A percentile compares a stretch with the other conserved stretches of the same genome.
Evolutionary conservation across 768 basidiomycete genomes (phyloP).

Genomic region (Tulasnella sp.): DNA sequence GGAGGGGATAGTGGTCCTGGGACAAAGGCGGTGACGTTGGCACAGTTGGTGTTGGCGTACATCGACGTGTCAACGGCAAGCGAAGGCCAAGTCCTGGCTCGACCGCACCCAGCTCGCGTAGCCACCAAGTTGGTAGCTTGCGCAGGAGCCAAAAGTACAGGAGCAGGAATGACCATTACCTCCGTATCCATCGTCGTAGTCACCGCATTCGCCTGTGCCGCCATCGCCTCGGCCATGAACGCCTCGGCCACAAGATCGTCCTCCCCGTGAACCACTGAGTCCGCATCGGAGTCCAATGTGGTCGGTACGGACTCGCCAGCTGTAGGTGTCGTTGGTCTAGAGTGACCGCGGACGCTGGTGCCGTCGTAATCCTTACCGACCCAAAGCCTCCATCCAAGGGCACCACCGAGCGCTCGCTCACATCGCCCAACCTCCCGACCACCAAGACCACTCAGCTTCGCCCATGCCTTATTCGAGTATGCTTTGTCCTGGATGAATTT

Average conservation of each 20-base stretch:
- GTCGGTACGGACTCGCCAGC: not conserved
- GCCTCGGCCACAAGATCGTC: constrained; percentile 2
- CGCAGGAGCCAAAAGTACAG: too few species aligned
- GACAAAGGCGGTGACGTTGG: too few species aligned
- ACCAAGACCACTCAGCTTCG: constrained; percentile 80
- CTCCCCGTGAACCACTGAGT: constrained; percentile 7
- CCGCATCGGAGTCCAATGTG: not conserved
- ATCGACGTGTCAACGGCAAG: not conserved
- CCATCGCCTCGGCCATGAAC: constrained; percentile 6
- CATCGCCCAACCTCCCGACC: constrained; percentile 79
- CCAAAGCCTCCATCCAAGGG: constrained; percentile 88
- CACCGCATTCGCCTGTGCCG: not conserved
- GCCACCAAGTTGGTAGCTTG: too few species aligned
- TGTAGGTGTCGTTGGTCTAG: not conserved
- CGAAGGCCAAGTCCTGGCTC: constrained; percentile 11
- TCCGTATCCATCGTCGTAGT: too few species aligned
- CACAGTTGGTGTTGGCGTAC: too few species aligned
- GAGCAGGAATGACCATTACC: too few species aligned
- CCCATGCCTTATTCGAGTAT: constrained; percentile 91
- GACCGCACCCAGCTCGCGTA: not conserved
- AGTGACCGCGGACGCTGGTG: constrained; percentile 9
- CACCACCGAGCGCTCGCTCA: constrained; percentile 77
- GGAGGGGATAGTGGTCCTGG: too few species aligned
- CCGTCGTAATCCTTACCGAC: constrained; percentile 56
- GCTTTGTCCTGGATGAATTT: constrained; percentile 92